Base-by-base conservation (phyloP, 2,329 filamentous ascomycete species). In the Coleophoma crateriformis region DNA sequence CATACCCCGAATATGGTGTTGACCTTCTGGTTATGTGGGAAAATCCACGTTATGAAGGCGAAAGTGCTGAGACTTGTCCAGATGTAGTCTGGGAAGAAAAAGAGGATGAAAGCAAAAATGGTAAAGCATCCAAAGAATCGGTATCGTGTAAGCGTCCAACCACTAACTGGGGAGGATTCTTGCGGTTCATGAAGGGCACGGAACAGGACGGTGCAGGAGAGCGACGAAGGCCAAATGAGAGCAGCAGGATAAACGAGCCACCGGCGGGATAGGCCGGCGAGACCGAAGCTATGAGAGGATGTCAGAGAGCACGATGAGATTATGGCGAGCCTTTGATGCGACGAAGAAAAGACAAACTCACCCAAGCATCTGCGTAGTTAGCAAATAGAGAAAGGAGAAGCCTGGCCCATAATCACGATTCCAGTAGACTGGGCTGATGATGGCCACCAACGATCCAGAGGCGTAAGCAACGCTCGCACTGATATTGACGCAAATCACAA, bases 371-470 rank as follows among this genome's bases (percentile, higher is more conserved):
- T 88, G 84, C 0, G 84, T 84, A 3, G 87, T 71, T 45, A 90
- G 78, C 41, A 88, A 82, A 54, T 88, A 85, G 2, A 85, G 88
- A 2, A 84, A 84, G 57, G 89, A 89, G 3, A 85, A 85, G 2
- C 65, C 68, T 47, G 71, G 71, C 50, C 68, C 67, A 77, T 81
- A 65, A 34, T 68, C 63, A 4, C 56, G 59, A 47, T 62, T 56
- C 65, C 66, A 68, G 44, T 64, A 68, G 2, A 63, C 59, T 10
- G 64, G 64, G 46, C 64, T 67, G 38, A 58, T 54, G 39, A 68
- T 68, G 3, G 65, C 61, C 3, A 67, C 61, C 7, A 67, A 52
- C 3, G 63, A 59, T 13, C 61, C 52, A n/a, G 50, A 50, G 7
- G 63, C 45, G 72, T 84, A 87, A 4, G 84, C 82, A 7, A 87